Conservation (phyloP, 1,139 yeast genomes). For the Hansenula lynferdii region DNA sequence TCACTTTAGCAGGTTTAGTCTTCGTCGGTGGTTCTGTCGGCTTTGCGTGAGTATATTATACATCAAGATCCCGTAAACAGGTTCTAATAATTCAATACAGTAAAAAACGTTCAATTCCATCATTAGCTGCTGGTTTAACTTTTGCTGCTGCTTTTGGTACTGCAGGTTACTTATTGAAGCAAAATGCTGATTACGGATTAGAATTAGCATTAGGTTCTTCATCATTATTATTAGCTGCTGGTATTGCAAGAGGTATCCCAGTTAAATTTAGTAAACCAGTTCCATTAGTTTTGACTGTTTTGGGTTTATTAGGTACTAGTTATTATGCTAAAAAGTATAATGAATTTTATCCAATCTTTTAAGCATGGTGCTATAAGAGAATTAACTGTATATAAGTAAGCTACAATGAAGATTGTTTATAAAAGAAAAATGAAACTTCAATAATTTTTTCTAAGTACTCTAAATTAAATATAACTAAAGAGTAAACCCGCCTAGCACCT, state of each 20-base stretch:
- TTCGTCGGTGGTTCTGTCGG: conserved; percentile 75
- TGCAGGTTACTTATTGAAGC: conserved; percentile 72
- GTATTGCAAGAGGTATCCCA: conserved; percentile 61
- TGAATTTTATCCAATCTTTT: conserved; percentile 47
- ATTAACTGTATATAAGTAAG: not conserved
- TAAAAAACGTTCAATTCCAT: conserved; percentile 74
- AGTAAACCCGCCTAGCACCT: too few relatives aligned
- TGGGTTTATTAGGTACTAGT: conserved; percentile 62
- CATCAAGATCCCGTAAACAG: not conserved
- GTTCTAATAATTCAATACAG: conserved; percentile 18
- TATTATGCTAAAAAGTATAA: conserved; percentile 72
- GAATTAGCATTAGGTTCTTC: conserved; percentile 78
- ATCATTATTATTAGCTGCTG: conserved; percentile 58
- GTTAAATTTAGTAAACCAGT: conserved; percentile 64
- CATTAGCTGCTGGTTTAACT: conserved; percentile 72
- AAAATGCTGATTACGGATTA: conserved; percentile 76
- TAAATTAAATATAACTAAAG: too few relatives aligned
- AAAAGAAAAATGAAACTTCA: not conserved
- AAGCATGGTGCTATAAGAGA: not conserved
- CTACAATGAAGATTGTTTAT: not conserved
- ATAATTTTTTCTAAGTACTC: too few relatives aligned
- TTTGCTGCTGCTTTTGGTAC: conserved; percentile 66
- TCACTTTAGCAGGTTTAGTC: conserved; percentile 69
- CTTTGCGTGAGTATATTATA: conserved; percentile 34
- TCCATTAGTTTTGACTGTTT: conserved; percentile 58